These are phyloP conservation scores for Pyrenophora seminiperda DNA, from an alignment of 2,329 filamentous ascomycete species.

Conservation along the genomic window DNA sequence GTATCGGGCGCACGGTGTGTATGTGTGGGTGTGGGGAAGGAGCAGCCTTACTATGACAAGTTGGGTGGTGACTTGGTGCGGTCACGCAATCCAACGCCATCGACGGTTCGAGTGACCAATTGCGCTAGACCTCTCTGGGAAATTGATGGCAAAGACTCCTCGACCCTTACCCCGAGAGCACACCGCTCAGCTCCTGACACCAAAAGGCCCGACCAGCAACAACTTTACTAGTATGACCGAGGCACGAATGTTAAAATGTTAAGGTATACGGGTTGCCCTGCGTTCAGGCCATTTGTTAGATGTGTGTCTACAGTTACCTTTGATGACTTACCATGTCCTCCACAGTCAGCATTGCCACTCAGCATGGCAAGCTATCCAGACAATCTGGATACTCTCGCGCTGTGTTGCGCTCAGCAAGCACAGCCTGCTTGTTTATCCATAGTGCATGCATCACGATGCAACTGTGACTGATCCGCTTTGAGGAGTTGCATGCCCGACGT, in stretches of 20 bases:
- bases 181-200: neutral
- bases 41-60: slow-evolving; percentile 12
- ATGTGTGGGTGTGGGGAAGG: slow-evolving; percentile 32
- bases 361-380: neutral
- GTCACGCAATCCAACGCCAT: slow-evolving; percentile 20
- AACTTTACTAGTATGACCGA: neutral
- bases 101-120: slow-evolving; percentile 9
- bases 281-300: neutral
- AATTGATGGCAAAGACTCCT: too few species aligned
- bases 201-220: slow-evolving; percentile 5
- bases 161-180: slow-evolving; percentile 2
- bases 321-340: neutral
- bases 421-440: neutral
- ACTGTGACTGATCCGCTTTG: slow-evolving; percentile 3
- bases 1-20: slow-evolving; percentile 19
- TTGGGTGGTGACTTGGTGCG: slow-evolving; percentile 10
- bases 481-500: slow-evolving; percentile 10
- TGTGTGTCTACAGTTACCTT: neutral
- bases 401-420: neutral
- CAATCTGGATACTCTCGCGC: neutral
- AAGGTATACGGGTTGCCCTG: neutral
- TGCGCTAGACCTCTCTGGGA: slow-evolving; percentile 7
- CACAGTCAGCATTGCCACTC: neutral
- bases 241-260: neutral
- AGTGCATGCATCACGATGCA: slow-evolving; percentile 15